Evolutionary conservation across 2,329 filamentous ascomycete species (phyloP).

Genomic region (Huntiella decipiens): DNA sequence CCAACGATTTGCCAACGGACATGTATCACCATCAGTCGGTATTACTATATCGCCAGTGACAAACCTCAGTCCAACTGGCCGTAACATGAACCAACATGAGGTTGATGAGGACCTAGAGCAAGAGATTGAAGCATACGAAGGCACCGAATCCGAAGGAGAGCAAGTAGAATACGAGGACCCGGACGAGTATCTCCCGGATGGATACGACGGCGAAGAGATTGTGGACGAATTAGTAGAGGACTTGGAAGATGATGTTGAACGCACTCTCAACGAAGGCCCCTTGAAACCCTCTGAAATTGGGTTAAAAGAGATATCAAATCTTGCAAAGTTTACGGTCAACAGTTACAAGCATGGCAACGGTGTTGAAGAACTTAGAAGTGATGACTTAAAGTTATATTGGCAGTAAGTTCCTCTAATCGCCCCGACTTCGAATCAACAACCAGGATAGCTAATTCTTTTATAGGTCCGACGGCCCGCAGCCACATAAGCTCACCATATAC

Average conservation of each 20-base stretch:
- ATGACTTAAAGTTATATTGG: constrained; percentile 59
- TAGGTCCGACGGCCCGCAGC: constrained; percentile 67
- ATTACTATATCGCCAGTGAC: not conserved
- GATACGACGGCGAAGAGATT: constrained; percentile 15
- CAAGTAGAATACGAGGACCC: constrained; percentile 16
- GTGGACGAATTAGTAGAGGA: constrained; percentile 16
- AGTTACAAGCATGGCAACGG: constrained; percentile 66
- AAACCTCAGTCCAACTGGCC: not conserved
- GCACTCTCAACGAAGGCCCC: constrained; percentile 18
- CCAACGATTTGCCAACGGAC: not conserved
- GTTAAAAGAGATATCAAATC: constrained; percentile 67
- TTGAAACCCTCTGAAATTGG: constrained; percentile 33
- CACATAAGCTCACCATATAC: constrained; percentile 65
- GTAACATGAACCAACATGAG: constrained; percentile 2
- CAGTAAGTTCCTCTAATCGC: constrained; percentile 33
- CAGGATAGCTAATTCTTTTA: not conserved
- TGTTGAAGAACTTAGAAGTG: constrained; percentile 54
- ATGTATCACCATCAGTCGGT: constrained; percentile 4
- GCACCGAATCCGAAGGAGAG: constrained; percentile 14
- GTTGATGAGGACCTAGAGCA: constrained; percentile 2
- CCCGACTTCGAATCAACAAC: not conserved
- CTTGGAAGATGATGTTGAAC: constrained; percentile 16
- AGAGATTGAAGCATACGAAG: constrained; percentile 10
- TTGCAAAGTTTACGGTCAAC: constrained; percentile 68
- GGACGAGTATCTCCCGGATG: constrained; percentile 14